Conservation (phyloP, 257 asterid species). For the Coffea canephora region DNA sequence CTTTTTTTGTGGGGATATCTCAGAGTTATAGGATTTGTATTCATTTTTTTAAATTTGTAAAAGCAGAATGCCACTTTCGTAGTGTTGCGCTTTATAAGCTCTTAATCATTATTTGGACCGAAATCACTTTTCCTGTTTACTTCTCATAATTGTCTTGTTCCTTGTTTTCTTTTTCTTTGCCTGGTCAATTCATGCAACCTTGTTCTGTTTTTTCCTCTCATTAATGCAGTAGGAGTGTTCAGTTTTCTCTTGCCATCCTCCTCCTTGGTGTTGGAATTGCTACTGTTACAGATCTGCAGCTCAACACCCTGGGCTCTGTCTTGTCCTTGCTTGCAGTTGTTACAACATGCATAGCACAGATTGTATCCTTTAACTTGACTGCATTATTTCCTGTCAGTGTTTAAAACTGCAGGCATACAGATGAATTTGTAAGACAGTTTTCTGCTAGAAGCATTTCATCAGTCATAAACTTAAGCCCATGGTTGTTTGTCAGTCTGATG, state of each 20-base stretch:
- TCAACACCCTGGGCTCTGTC: conserved; percentile 70
- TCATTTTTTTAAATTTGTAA: not conserved
- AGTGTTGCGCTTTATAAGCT: not conserved
- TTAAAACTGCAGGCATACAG: not conserved
- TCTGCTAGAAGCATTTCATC: not conserved
- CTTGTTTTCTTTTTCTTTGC: conserved; percentile 6
- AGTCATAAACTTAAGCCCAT: not conserved
- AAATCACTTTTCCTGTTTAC: not conserved
- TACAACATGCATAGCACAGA: conserved; percentile 88
- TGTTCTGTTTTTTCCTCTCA: conserved; percentile 14
- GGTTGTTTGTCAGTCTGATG: not conserved
- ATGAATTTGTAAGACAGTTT: not conserved
- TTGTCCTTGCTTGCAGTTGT: conserved; percentile 81
- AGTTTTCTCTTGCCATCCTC: conserved; percentile 62
- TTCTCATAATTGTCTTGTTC: not conserved
- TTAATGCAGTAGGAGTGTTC: conserved; percentile 63
- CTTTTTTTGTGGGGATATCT: not conserved
- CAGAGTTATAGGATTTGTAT: not conserved
- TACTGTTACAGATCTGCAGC: conserved; percentile 86
- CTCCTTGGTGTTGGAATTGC: conserved; percentile 94
- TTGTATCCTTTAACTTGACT: conserved; percentile 63
- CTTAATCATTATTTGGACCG: not conserved
- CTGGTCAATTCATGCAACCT: conserved; percentile 19
- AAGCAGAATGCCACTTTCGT: not conserved
- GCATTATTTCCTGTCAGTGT: conserved; percentile 13